These are phyloP conservation scores for Verbena officinalis DNA, from an alignment of 257 asterid species.

Conservation along the genomic window DNA sequence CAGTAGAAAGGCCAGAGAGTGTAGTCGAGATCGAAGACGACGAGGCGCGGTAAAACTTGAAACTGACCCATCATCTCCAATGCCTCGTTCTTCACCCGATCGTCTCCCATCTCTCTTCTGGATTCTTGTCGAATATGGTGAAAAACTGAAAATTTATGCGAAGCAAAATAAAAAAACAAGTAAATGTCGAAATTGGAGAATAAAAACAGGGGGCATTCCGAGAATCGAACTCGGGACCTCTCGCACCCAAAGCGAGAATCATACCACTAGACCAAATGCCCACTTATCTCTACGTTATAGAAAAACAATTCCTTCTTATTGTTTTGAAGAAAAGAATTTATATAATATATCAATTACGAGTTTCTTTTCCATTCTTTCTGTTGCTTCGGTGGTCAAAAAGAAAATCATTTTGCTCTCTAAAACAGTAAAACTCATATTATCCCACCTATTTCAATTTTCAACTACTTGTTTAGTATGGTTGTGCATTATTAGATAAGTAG, in stretches of 20 bases:
- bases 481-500: no score
- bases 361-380: no score
- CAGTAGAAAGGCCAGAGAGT: slow-evolving; percentile 79
- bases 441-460: no score
- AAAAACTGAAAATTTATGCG: neutral
- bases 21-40: slow-evolving; percentile 86
- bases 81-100: slow-evolving; percentile 83
- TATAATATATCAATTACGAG: no score
- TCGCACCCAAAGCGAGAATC: slow-evolving; percentile 97
- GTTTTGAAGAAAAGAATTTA: no score
- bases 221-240: slow-evolving; percentile 94
- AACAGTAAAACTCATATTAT: no score
- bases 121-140: neutral
- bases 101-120: slow-evolving; percentile 70
- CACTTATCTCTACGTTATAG: no score
- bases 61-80: slow-evolving; percentile 71
- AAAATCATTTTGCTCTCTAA: no score
- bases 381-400: no score
- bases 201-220: slow-evolving; percentile 71
- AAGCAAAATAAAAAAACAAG: neutral
- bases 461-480: no score
- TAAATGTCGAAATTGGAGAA: no score
- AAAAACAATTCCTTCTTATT: no score
- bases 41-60: slow-evolving; percentile 85
- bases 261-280: slow-evolving; percentile 97